These are phyloP conservation scores for Cryptococcus deneoformans DNA, from an alignment of 1,284 basidiomycete species.

Conservation along the genomic window DNA sequence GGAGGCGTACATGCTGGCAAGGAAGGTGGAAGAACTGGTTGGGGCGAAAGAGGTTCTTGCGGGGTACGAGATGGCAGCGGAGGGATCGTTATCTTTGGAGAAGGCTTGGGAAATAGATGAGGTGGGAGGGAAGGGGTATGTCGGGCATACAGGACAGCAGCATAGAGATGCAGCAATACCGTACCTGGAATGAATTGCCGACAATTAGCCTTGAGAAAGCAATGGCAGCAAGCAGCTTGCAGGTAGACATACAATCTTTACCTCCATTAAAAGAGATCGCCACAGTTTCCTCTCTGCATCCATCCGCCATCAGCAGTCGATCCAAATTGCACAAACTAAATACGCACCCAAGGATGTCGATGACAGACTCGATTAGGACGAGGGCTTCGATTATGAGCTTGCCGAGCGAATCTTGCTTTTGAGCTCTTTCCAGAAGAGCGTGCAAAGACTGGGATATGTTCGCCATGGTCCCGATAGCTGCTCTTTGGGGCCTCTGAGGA, in stretches of 20 bases:
- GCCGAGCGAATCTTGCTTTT: conserved; percentile 44
- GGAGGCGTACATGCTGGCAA: background rate
- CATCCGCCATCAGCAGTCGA: background rate
- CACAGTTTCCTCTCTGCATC: conserved; percentile 60
- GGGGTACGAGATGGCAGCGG: conserved; percentile 1
- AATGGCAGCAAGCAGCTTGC: background rate
- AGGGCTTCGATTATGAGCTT: conserved; percentile 69
- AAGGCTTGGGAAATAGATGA: conserved; percentile 1
- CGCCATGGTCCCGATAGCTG: background rate
- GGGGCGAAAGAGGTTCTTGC: background rate
- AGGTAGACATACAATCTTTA: conserved; percentile 79
- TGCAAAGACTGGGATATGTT: conserved; percentile 2
- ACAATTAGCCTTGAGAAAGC: background rate
- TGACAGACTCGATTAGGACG: conserved; percentile 68
- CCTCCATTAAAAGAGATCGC: conserved; percentile 97
- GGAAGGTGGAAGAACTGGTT: background rate
- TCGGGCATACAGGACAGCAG: conserved; percentile 59
- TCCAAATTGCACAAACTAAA: background rate
- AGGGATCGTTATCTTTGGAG: conserved; percentile 3
- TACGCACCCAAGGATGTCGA: conserved; percentile 70
- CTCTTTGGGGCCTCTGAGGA: too few species aligned
- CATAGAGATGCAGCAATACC: conserved; percentile 86
- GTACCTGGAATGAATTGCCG: conserved; percentile 61
- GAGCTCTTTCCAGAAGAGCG: conserved; percentile 31
- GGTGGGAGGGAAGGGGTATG: conserved; percentile 16